Conservation (phyloP, 768 basidiomycete genomes). For the Chalciporus chontae region DNA sequence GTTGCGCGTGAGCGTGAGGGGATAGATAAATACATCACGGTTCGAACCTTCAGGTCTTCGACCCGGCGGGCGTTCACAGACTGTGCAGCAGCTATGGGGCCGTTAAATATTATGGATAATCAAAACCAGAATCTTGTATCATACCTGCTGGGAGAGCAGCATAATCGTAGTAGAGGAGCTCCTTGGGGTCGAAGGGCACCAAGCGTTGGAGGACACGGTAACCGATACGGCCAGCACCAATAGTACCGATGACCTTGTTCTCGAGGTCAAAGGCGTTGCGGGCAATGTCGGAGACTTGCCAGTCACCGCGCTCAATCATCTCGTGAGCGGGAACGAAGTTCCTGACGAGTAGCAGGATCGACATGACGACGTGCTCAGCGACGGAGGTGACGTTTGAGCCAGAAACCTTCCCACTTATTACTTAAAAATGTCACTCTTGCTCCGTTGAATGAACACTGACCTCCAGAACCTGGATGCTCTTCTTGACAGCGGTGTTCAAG, state of each 20-base stretch:
- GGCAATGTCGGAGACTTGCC: slow-evolving; percentile 80
- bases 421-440: neutral
- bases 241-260: slow-evolving; percentile 86
- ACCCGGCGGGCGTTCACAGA: slow-evolving; percentile 69
- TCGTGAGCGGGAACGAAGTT: slow-evolving; percentile 87
- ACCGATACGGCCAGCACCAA: slow-evolving; percentile 78
- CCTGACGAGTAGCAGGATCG: slow-evolving; percentile 83
- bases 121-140: neutral
- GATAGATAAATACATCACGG: neutral
- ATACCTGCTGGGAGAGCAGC: slow-evolving; percentile 59
- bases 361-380: slow-evolving; percentile 87
- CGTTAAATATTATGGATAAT: neutral
- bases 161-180: slow-evolving; percentile 87
- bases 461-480: slow-evolving; percentile 76
- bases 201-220: slow-evolving; percentile 83
- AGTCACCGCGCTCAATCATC: slow-evolving; percentile 81
- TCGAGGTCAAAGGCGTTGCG: slow-evolving; percentile 85
- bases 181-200: slow-evolving; percentile 80
- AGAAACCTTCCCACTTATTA: slow-evolving; percentile 43
- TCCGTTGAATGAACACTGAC: neutral
- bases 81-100: slow-evolving; percentile 52
- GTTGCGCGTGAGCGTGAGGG: neutral
- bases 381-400: slow-evolving; percentile 92
- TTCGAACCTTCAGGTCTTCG: slow-evolving; percentile 58
- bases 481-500: slow-evolving; percentile 78